Conservation (phyloP, 805 yeast species). For the Kluyveromyces aestuarii region DNA sequence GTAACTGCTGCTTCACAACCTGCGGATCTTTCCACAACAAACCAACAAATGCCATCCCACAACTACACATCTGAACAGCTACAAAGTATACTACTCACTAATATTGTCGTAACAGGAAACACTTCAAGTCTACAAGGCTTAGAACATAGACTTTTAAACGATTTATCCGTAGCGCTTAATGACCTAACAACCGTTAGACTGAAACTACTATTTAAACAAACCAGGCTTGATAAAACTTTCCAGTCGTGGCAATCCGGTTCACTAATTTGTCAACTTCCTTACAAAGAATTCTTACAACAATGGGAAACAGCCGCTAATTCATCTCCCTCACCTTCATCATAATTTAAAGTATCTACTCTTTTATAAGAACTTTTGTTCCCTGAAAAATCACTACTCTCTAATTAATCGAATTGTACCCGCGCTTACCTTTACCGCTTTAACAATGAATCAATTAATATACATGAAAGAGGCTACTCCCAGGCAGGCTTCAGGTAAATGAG, state of each 20-base stretch:
- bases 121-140: slow-evolving; percentile 72
- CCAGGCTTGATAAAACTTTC: slow-evolving; percentile 1
- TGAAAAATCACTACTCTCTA: no score
- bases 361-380: no score
- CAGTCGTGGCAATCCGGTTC: slow-evolving; percentile 3
- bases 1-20: slow-evolving; percentile 11
- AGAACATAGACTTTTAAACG: slow-evolving; percentile 66
- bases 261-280: background rate
- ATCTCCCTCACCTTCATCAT: background rate
- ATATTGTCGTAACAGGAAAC: slow-evolving; percentile 78
- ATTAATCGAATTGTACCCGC: no score
- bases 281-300: background rate
- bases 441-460: no score
- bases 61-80: slow-evolving; percentile 20
- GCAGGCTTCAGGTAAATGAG: no score
- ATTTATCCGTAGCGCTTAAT: slow-evolving; percentile 37
- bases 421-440: no score
- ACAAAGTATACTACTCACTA: slow-evolving; percentile 29
- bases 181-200: slow-evolving; percentile 2
- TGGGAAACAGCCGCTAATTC: background rate
- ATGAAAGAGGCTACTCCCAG: no score
- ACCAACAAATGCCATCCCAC: background rate
- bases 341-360: no score
- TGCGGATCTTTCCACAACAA: slow-evolving; percentile 1
- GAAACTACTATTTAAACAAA: slow-evolving; percentile 2